These are phyloP conservation scores for Lagenaria siceraria DNA, from an alignment of 306 rosid species.

Conservation along the genomic window DNA sequence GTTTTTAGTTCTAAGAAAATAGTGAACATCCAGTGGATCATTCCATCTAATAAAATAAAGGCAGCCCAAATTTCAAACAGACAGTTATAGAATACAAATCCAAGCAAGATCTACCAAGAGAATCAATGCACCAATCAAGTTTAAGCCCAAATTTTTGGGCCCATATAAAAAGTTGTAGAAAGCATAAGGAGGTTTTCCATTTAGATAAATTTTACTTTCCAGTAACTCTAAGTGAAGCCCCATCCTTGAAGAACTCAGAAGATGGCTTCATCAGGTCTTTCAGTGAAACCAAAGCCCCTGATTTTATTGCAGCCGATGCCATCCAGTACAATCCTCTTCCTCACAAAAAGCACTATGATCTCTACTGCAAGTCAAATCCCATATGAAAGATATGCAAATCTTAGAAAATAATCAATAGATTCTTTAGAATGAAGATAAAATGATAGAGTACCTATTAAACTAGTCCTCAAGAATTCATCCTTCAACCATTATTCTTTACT, in stretches of 20 bases:
- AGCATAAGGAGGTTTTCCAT: background rate
- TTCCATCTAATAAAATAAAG: background rate
- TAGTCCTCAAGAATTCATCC: background rate
- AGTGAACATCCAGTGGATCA: background rate
- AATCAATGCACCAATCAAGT: background rate
- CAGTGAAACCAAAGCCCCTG: constrained; percentile 45
- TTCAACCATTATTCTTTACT: background rate
- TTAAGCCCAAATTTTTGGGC: background rate
- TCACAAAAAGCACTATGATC: background rate
- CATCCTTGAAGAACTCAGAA: constrained; percentile 63
- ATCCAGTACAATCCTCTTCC: constrained; percentile 8
- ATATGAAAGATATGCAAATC: background rate
- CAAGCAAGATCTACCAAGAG: background rate
- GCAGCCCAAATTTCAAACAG: background rate
- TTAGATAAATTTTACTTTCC: constrained; percentile 40
- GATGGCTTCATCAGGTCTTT: constrained; percentile 39
- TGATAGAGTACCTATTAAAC: background rate
- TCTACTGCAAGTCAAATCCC: constrained; percentile 5
- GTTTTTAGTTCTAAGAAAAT: background rate
- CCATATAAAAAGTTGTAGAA: background rate
- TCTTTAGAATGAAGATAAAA: background rate
- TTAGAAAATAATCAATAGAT: background rate
- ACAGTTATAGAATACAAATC: background rate
- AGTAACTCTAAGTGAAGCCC: constrained; percentile 60
- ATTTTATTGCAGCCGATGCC: constrained; percentile 31